Conservation (phyloP, 805 yeast species). For the Myxozyma nipponensis region DNA sequence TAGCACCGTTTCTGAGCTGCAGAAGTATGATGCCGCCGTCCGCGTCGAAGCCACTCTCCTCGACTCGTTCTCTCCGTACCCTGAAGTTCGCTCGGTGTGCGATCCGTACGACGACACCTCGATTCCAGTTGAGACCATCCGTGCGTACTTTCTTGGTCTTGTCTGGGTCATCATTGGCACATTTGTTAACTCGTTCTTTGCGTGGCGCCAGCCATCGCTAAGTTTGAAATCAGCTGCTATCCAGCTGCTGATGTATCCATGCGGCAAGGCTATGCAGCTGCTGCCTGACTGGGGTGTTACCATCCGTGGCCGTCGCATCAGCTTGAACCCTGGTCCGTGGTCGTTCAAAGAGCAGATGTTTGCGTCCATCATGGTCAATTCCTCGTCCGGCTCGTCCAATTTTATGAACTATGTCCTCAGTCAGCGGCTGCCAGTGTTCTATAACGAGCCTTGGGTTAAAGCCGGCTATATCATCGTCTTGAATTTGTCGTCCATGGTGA, state of each 20-base stretch:
- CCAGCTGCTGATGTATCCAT: slow-evolving; percentile 56
- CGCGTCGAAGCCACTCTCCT: slow-evolving; percentile 46
- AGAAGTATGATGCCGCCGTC: too few relatives aligned
- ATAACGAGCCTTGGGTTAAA: slow-evolving; percentile 37
- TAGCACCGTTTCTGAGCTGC: too few relatives aligned
- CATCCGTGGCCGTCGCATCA: slow-evolving; percentile 41
- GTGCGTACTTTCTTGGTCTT: slow-evolving; percentile 54
- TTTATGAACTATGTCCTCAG: slow-evolving; percentile 3
- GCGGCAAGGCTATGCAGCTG: slow-evolving; percentile 47
- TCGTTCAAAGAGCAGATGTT: slow-evolving; percentile 61
- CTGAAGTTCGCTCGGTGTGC: slow-evolving; percentile 63
- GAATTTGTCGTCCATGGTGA: slow-evolving; percentile 44
- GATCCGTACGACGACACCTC: slow-evolving; percentile 52
- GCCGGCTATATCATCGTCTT: too few relatives aligned
- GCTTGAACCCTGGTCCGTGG: slow-evolving; percentile 62
- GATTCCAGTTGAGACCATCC: slow-evolving; percentile 49
- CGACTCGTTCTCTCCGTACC: slow-evolving; percentile 50
- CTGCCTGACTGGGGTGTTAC: slow-evolving; percentile 47
- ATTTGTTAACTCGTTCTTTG: slow-evolving; percentile 55
- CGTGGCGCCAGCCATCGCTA: slow-evolving; percentile 52
- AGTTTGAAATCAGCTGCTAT: slow-evolving; percentile 51
- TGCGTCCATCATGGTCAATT: slow-evolving; percentile 42
- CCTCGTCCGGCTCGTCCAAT: slow-evolving; percentile 1
- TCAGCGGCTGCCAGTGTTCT: slow-evolving; percentile 28
- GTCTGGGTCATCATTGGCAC: slow-evolving; percentile 53